Evolutionary conservation across 352 stramenopile species (phyloP).

Genomic region (Aphanomyces stellatus): DNA sequence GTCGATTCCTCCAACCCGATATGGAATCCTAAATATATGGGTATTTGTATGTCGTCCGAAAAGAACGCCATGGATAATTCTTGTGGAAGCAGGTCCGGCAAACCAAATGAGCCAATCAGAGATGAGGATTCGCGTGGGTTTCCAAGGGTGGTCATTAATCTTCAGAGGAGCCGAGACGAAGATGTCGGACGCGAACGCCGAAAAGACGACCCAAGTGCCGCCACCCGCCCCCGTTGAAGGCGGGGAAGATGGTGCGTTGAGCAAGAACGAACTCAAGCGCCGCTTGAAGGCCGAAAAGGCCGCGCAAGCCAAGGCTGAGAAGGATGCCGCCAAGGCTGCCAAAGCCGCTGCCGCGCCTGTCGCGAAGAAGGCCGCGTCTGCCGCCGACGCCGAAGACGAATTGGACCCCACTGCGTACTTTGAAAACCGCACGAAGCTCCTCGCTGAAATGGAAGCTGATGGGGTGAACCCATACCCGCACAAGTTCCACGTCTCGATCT

Average conservation of each 20-base stretch:
- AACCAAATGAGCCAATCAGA: not conserved
- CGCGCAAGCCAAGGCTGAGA: slow-evolving; percentile 91
- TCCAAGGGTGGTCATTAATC: slow-evolving; percentile 6
- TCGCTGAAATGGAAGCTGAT: slow-evolving; percentile 86
- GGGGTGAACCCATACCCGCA: slow-evolving; percentile 96
- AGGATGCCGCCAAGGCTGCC: slow-evolving; percentile 74
- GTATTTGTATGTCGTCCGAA: not conserved
- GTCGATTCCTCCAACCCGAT: no score
- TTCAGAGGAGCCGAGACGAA: not conserved
- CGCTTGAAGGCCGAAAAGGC: slow-evolving; percentile 94
- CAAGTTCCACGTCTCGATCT: slow-evolving; percentile 95
- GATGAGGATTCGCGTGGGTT: not conserved
- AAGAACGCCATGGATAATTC: not conserved
- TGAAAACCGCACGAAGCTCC: slow-evolving; percentile 88
- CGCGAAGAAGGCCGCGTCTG: slow-evolving; percentile 50
- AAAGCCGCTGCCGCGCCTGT: slow-evolving; percentile 42
- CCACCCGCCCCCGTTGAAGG: not conserved
- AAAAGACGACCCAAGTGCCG: not conserved
- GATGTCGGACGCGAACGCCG: not conserved
- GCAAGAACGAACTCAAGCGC: slow-evolving; percentile 99
- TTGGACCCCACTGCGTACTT: slow-evolving; percentile 98
- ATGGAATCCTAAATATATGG: not conserved
- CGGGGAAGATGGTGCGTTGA: slow-evolving; percentile 54
- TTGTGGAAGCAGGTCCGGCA: no score
- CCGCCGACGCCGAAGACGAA: slow-evolving; percentile 85